Evolutionary conservation across 768 basidiomycete species (phyloP).

Genomic region (Phylloporus sp.): DNA sequence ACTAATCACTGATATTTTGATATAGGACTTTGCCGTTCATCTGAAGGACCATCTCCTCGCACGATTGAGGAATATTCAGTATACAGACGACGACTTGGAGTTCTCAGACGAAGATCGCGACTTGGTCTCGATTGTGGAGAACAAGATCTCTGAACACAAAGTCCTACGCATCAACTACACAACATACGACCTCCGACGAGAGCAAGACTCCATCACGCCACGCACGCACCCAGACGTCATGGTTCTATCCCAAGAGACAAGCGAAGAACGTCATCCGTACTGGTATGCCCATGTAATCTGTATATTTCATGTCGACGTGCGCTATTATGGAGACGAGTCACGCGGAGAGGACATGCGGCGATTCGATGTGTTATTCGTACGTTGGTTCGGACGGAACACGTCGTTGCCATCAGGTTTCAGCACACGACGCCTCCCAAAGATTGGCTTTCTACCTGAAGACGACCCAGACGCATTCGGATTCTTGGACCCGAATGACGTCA

Average conservation of each 20-base stretch:
- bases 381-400: conserved; percentile 30
- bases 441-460: conserved; percentile 9
- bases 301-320: conserved; percentile 10
- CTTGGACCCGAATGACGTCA: conserved; percentile 38
- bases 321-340: no score
- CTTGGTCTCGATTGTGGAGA: conserved; percentile 17
- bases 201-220: conserved; percentile 38
- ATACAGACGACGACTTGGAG: conserved; percentile 24
- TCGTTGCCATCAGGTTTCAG: conserved; percentile 38
- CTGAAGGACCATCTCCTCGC: no score
- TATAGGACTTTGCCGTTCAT: no score
- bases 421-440: no score
- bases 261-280: no score
- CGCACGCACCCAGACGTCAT: conserved; percentile 32
- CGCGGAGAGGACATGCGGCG: background rate
- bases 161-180: conserved; percentile 25
- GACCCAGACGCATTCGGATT: conserved; percentile 39
- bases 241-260: conserved; percentile 29
- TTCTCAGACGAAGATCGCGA: conserved; percentile 20
- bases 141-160: no score
- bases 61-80: no score
- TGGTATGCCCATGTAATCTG: conserved; percentile 31
- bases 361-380: no score
- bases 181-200: conserved; percentile 22
- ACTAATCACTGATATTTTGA: no score